These are phyloP conservation scores for Trametes pubescens DNA, from an alignment of 1,284 basidiomycete species.

Conservation along the genomic window DNA sequence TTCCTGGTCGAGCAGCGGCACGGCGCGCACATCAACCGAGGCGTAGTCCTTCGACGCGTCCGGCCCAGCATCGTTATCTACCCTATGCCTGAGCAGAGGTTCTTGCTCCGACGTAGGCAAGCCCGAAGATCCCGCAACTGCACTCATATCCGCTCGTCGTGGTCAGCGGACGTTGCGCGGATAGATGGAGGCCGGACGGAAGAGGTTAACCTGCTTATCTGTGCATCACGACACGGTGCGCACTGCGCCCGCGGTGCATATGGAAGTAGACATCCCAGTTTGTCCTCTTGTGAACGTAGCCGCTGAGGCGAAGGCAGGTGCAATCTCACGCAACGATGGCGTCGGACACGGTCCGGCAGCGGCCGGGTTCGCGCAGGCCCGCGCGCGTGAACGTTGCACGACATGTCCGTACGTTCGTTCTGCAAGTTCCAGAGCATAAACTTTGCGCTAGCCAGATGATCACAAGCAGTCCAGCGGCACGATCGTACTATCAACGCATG, in stretches of 20 bases:
- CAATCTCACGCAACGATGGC: conserved; percentile 32
- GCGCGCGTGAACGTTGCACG: too few species aligned
- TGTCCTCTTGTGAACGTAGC: background rate
- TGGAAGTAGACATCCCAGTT: background rate
- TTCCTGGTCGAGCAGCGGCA: conserved; percentile 12
- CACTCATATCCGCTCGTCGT: conserved; percentile 1
- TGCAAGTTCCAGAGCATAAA: too few species aligned
- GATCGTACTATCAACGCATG: background rate
- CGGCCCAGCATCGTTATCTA: background rate
- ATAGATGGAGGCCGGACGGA: background rate
- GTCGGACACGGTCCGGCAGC: conserved; percentile 14
- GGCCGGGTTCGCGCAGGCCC: too few species aligned
- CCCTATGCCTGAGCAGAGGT: conserved; percentile 12
- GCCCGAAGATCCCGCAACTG: conserved; percentile 13
- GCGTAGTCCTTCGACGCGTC: conserved; percentile 21
- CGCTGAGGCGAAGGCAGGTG: conserved; percentile 3
- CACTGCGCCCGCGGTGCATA: background rate
- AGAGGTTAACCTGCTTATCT: background rate
- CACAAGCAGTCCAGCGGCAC: too few species aligned
- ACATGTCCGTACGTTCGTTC: too few species aligned
- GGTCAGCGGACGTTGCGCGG: background rate
- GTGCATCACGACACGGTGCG: background rate
- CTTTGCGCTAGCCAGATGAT: too few species aligned
- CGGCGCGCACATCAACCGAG: conserved; percentile 22
- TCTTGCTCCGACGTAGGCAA: conserved; percentile 18